Evolutionary conservation across 2,329 filamentous ascomycete species (phyloP), one percentile per base, ranked within the genome.

Genomic region (Shiraia sp.): DNA sequence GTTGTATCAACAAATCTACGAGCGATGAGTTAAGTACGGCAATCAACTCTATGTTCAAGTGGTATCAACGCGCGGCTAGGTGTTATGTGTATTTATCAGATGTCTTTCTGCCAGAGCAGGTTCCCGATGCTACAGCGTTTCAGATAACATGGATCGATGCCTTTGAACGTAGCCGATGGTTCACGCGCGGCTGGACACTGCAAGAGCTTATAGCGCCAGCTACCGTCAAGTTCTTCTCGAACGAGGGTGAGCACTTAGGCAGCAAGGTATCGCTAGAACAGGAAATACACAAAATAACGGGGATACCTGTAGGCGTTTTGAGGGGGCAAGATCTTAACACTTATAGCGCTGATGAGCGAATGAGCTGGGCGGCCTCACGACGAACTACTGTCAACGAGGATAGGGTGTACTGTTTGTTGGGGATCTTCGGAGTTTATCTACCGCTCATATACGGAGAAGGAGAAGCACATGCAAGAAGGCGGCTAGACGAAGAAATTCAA

Each of bases 341-440:
- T 2, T 49, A 51, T 16, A 45, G 33, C 10, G 19, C 57, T 0
- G 37, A 34, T 3, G 49, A 55, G 25, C 40, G 47, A 31, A 32
- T 57, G 10, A 31, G 34, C 3, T 59, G 55, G 57, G 45, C 45
- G 13, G 29, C 17, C n/a, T 24, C 15, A 10, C 56, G 61, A 10
- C 14, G 46, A 7, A 60, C 61, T 0, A 58, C 34, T 10, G 16
- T 17, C 2, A 34, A 45, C 30, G 53, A 52, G 30, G 45, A 51
- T n/a, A 25, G 36, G 5, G 42, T 39, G 2, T 51, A 49, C 10
- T 29, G 36, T 3, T 27, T 51, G 9, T 30, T 49, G 7, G 49
- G 45, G 2, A 33, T 49, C 7, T 49, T 49, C 19, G 42, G 26
- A 12, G 33, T 57, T 31, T 42, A 23, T 14, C 33, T 53, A 35